A percentile compares a stretch with the other conserved stretches of the same genome.
Evolutionary conservation across 139 green algal species (phyloP).

Genomic region (Chlorella sp.): DNA sequence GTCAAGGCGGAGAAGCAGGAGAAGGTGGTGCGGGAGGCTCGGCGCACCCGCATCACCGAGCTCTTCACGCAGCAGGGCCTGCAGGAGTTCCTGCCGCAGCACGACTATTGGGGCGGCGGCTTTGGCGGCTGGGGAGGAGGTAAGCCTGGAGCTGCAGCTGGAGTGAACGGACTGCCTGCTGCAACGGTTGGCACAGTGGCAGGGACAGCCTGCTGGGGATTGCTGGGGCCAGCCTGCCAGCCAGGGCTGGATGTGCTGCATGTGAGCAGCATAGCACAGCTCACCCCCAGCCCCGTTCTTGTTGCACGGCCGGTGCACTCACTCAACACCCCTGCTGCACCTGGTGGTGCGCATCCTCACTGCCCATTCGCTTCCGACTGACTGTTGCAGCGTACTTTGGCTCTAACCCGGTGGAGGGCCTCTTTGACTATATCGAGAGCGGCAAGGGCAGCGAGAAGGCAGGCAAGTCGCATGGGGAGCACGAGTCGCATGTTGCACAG

Average conservation of each 20-base stretch:
- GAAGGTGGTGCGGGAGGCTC: background rate
- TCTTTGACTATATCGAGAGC: background rate
- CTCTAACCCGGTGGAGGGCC: background rate
- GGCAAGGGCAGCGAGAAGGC: background rate
- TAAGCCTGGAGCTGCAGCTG: no score
- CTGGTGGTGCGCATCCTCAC: no score
- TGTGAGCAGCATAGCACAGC: background rate
- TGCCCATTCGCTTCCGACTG: background rate
- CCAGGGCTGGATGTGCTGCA: background rate
- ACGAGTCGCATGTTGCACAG: no score
- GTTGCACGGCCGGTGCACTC: no score
- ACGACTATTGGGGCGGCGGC: background rate
- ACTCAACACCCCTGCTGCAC: no score
- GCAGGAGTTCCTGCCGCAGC: background rate
- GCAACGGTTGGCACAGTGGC: no score
- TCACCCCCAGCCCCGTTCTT: no score
- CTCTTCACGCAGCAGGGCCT: conserved; percentile 3
- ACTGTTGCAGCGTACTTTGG: background rate
- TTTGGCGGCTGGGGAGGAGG: background rate
- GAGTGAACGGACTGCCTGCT: no score
- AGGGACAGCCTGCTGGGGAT: no score
- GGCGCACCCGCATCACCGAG: background rate
- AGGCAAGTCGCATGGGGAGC: background rate
- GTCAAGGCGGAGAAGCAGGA: background rate
- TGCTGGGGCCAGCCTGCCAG: no score